These are phyloP conservation scores for Aspergillus fijiensis DNA, from an alignment of 2,329 filamentous ascomycete genomes.

Conservation along the genomic window DNA sequence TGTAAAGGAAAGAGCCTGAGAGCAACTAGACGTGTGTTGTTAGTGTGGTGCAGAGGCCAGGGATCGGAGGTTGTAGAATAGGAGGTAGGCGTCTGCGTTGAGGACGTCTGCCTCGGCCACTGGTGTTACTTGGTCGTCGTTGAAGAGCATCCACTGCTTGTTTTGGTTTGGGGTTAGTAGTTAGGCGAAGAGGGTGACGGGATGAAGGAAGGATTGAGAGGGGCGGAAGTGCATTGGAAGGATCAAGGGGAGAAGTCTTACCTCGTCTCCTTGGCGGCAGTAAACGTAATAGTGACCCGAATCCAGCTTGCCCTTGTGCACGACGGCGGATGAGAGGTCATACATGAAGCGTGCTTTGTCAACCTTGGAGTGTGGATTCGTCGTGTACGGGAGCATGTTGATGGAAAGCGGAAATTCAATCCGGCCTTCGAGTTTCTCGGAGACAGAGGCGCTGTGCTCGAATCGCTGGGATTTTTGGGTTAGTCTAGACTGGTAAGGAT, in stretches of 20 bases:
- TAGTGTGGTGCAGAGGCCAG: conserved; percentile 21
- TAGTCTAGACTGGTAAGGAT: conserved; percentile 4
- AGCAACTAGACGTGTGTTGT: neutral
- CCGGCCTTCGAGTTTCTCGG: conserved; percentile 83
- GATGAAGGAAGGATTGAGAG: neutral
- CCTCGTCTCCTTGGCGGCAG: conserved; percentile 73
- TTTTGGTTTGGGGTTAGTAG: conserved; percentile 13
- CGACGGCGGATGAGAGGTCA: conserved; percentile 83
- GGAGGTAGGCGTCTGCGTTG: conserved; percentile 79
- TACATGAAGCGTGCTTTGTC: conserved; percentile 66
- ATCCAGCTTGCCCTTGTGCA: conserved; percentile 90
- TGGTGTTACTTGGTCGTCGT: conserved; percentile 87
- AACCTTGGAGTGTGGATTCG: conserved; percentile 50
- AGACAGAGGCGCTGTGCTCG: conserved; percentile 71
- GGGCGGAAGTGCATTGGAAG: neutral
- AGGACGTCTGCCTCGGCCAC: conserved; percentile 83
- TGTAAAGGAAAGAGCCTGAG: no score
- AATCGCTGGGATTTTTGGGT: conserved; percentile 55
- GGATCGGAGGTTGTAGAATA: conserved; percentile 67
- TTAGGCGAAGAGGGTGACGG: neutral
- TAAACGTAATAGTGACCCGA: conserved; percentile 93
- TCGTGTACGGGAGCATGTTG: conserved; percentile 89
- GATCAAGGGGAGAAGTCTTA: conserved; percentile 31
- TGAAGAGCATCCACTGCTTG: conserved; percentile 85
- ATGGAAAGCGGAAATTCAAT: conserved; percentile 83